phyloP scores from a whole-genome alignment of 768 basidiomycete genomes.

The Pholiota microspora region DNA sequence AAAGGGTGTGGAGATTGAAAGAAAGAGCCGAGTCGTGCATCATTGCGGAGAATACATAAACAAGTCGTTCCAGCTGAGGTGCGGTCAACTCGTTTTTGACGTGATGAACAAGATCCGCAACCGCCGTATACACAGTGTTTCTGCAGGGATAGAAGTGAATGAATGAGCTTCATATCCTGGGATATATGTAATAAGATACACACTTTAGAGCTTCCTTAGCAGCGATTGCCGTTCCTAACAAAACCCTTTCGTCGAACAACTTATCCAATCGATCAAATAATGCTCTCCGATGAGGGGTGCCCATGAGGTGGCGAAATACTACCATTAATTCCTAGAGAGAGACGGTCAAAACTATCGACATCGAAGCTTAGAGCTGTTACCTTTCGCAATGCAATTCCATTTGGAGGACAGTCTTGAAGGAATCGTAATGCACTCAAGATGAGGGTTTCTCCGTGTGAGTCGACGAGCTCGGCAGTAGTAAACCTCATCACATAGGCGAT shows the following conservation, averaged over 20 bases:
- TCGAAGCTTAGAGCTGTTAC: constrained; percentile 35
- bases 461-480: constrained; percentile 49
- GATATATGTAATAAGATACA: too few species aligned
- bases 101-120: constrained; percentile 93
- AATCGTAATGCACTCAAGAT: constrained; percentile 81
- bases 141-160: constrained; percentile 33
- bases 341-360: neutral
- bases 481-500: constrained; percentile 84
- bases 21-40: constrained; percentile 86
- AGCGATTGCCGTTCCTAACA: constrained; percentile 82
- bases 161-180: constrained; percentile 6
- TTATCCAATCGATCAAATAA: constrained; percentile 85
- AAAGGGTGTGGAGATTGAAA: constrained; percentile 82
- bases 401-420: constrained; percentile 90
- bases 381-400: constrained; percentile 79
- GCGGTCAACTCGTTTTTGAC: constrained; percentile 79
- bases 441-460: constrained; percentile 77
- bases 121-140: constrained; percentile 78
- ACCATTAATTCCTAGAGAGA: constrained; percentile 79
- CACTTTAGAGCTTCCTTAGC: constrained; percentile 84
- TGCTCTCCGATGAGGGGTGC: constrained; percentile 71
- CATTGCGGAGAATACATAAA: constrained; percentile 82
- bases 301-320: constrained; percentile 87
- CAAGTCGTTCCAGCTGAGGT: constrained; percentile 71
- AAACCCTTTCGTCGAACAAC: constrained; percentile 84